A percentile compares a stretch with the other conserved stretches of the same genome.
Evolutionary conservation across 305 asterid species (phyloP).

Genomic region (Withania somnifera): DNA sequence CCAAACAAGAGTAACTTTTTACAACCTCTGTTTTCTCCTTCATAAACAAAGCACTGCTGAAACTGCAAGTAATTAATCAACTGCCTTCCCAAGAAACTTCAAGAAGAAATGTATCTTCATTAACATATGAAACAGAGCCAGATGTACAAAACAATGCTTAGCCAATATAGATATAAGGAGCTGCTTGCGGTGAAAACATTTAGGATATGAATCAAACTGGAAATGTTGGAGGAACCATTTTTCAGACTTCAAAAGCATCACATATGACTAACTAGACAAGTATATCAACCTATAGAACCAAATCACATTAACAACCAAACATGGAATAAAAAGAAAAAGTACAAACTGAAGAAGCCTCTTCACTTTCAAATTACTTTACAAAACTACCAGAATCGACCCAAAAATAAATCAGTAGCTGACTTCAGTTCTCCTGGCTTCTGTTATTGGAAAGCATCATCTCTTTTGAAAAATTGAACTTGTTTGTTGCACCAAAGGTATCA

Average conservation of each 20-base stretch:
- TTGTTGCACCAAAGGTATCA: conserved; percentile 47
- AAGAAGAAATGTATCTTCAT: neutral
- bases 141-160: neutral
- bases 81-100: neutral
- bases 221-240: neutral
- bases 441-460: conserved; percentile 14
- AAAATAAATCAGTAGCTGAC: neutral
- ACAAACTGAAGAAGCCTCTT: neutral
- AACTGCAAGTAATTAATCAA: neutral
- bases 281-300: neutral
- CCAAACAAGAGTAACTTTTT: neutral
- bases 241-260: neutral
- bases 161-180: neutral
- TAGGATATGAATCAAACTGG: neutral
- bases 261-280: neutral
- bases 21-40: neutral
- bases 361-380: neutral
- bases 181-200: neutral
- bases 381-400: neutral
- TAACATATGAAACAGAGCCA: neutral
- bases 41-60: neutral
- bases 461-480: conserved; percentile 40
- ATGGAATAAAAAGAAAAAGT: neutral
- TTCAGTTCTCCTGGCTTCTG: conserved; percentile 2
- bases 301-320: neutral